Percentiles rank a stretch among this genome's conserved stretches.
Evolutionary conservation across 768 basidiomycete species (phyloP).

Genomic region (Tulasnella sp.): DNA sequence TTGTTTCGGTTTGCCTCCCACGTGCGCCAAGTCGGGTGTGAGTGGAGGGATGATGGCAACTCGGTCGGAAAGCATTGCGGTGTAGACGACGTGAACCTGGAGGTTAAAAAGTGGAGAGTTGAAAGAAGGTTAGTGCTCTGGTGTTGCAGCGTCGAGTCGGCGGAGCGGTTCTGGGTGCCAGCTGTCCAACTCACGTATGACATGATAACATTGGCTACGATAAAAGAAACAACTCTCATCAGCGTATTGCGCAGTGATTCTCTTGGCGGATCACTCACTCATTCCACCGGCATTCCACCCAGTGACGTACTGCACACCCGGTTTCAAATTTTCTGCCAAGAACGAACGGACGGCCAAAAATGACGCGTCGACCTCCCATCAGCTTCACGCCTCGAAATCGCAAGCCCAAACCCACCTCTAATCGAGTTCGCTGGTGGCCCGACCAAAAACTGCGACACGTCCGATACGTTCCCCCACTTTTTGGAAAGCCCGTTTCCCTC

Average conservation of each 20-base stretch:
- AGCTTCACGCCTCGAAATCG: too few relatives aligned
- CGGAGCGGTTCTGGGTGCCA: not conserved
- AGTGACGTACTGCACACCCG: slow-evolving; percentile 5
- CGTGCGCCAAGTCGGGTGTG: slow-evolving; percentile 35
- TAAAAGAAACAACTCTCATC: not conserved
- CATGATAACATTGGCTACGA: slow-evolving; percentile 21
- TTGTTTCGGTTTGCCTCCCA: not conserved
- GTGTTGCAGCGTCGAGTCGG: not conserved
- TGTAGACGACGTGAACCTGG: slow-evolving; percentile 14
- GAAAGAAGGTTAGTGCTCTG: not conserved
- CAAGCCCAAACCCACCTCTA: not conserved
- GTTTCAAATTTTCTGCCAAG: slow-evolving; percentile 4
- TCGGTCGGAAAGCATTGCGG: slow-evolving; percentile 4
- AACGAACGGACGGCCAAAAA: not conserved
- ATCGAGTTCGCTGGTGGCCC: not conserved
- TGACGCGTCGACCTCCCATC: not conserved
- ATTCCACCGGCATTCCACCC: slow-evolving; percentile 5
- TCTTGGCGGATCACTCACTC: not conserved
- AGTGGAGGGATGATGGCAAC: slow-evolving; percentile 11
- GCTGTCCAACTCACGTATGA: not conserved
- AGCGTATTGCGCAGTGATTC: not conserved
- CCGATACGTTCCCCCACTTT: slow-evolving; percentile 6
- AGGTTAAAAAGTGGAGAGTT: too few relatives aligned
- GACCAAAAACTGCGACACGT: not conserved
- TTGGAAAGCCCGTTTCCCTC: not conserved